Conservation (phyloP, 2,329 filamentous ascomycete genomes). For the Hypoxylon sp. region DNA sequence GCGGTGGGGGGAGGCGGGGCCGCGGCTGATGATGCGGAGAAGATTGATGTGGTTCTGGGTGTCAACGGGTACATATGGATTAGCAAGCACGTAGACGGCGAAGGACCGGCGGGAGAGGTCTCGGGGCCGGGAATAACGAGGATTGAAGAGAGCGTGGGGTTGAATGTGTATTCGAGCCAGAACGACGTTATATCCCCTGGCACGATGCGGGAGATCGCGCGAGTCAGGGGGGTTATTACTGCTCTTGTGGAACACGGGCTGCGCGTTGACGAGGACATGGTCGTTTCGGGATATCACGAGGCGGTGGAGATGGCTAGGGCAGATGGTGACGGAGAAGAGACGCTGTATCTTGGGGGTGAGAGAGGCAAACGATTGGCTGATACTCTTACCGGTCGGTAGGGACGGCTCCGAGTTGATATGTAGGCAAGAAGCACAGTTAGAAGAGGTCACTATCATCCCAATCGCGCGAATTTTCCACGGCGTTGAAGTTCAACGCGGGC, state of each 20-base stretch:
- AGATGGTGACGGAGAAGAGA: conserved; percentile 69
- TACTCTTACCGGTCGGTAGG: conserved; percentile 55
- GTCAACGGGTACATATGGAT: conserved; percentile 99
- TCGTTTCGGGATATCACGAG: conserved; percentile 85
- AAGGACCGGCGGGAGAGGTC: conserved; percentile 62
- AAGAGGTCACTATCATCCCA: not conserved
- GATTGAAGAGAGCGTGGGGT: conserved; percentile 88
- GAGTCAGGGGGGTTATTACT: conserved; percentile 84
- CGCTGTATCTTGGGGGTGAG: conserved; percentile 73
- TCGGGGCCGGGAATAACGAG: conserved; percentile 77
- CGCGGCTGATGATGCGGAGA: conserved; percentile 65
- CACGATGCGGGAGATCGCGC: conserved; percentile 89
- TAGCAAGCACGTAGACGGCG: conserved; percentile 81
- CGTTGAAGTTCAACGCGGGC: not conserved
- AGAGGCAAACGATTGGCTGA: conserved; percentile 67
- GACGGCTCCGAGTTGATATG: not conserved
- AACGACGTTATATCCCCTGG: conserved; percentile 86
- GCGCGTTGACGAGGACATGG: conserved; percentile 90
- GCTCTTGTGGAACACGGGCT: conserved; percentile 86
- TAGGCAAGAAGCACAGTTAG: not conserved
- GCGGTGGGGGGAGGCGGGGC: conserved; percentile 53
- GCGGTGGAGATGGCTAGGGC: conserved; percentile 81
- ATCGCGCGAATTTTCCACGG: not conserved
- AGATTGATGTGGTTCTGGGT: conserved; percentile 88
- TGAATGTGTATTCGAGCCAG: conserved; percentile 92